A percentile compares a stretch with the other conserved stretches of the same genome.
Conservation (phyloP, 192 early-diverging fungal genomes). For the Coemansia sp. region DNA sequence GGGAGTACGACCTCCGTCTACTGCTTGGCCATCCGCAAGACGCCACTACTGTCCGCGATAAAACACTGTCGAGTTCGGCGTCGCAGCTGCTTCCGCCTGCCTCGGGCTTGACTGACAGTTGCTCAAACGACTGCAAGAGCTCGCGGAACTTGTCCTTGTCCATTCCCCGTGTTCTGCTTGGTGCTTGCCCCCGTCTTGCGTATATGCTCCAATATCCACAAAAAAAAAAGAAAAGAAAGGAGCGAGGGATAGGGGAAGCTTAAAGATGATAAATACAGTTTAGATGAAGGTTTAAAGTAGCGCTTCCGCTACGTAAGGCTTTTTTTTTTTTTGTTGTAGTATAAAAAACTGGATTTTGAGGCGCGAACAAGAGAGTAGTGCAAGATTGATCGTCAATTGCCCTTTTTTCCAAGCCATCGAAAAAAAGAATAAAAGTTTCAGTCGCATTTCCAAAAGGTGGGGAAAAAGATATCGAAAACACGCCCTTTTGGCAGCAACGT, state of each 20-base stretch:
- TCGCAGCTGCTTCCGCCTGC: constrained; percentile 20
- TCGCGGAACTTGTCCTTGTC: constrained; percentile 53
- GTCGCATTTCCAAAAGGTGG: not conserved
- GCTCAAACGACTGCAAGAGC: constrained; percentile 50
- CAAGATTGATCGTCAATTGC: not conserved
- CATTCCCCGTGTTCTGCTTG: constrained; percentile 13
- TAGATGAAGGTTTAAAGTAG: too few relatives aligned
- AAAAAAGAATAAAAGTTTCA: not conserved
- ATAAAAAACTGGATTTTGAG: too few relatives aligned
- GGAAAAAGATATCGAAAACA: not conserved
- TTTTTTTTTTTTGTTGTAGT: too few relatives aligned
- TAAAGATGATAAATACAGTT: too few relatives aligned
- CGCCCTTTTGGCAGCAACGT: too few relatives aligned
- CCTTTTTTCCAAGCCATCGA: not conserved
- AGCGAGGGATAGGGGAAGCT: not conserved
- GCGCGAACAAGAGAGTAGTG: too few relatives aligned
- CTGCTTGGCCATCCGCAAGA: not conserved
- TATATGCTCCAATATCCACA: too few relatives aligned
- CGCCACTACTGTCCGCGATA: constrained; percentile 2
- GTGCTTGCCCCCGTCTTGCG: not conserved
- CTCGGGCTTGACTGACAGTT: constrained; percentile 49
- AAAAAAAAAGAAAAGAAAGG: not conserved
- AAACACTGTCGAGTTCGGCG: constrained; percentile 24
- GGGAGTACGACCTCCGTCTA: constrained; percentile 7
- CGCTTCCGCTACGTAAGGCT: too few relatives aligned